Base-by-base conservation (phyloP, 164 flowering plant species). In the Umbilicus rupestris region DNA sequence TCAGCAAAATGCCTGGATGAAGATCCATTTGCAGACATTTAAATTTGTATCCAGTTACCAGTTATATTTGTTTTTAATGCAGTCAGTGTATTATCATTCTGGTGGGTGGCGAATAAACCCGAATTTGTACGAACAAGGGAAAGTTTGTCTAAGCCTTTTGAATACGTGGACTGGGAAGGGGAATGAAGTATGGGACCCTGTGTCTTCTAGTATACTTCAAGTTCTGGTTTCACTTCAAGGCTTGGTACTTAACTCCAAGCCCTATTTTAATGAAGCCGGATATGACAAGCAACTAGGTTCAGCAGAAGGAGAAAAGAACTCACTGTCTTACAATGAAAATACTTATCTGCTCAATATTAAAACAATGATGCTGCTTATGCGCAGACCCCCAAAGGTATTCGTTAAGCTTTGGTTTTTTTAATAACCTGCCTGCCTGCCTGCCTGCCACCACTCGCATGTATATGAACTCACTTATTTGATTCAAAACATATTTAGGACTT, bases 131-230 rank as follows among this genome's bases (percentile, higher is more conserved):
- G 99, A 95, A 80, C 96, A 92, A 80, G 99, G 99, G 50, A 95
- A 92, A 78, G 98, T 95, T 45, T 95, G 99, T 70, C 96, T 95
- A 62, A 95, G 99, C 80, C 95, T 95, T 65, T 68, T 95, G 70
- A 95, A 95, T 80, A 95, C 99, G 12, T 95, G 99, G 99, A 84
- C 92, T 68, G 99, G 99, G 49, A 87, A 80, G 79, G 98, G 97
- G 67, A 92, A 90, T 79, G 99, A 95, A 86, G 97, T 92, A 5
- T 95, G 99, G 99, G 95, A 95, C 70, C 85, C 97, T 39, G 71
- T 75, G 66, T 90, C 98, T 5, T 95, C 99, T 7, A 92, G 98
- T 82, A 95, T 95, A 69, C 98, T 95, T 71, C 99, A 95, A 78
- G 96, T 95, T 62, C 82, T 95, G 9, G 99, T 95, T 72, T 95